Evolutionary conservation across 2,329 filamentous ascomycete genomes (phyloP).

Genomic region (Tolypocladium sp.): DNA sequence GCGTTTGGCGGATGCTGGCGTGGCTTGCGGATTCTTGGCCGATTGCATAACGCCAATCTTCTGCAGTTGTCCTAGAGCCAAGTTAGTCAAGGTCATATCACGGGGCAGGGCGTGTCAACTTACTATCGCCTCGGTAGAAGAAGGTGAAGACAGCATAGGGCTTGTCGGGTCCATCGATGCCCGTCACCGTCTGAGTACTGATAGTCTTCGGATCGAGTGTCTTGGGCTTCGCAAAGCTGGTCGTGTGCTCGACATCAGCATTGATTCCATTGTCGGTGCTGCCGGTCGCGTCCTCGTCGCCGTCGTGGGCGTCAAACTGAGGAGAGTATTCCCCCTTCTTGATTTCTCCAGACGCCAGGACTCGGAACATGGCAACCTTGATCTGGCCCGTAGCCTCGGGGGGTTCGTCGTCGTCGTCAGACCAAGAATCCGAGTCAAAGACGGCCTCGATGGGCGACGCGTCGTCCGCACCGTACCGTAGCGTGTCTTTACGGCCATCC

Average conservation of each 20-base stretch:
- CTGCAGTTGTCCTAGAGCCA: constrained; percentile 68
- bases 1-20: constrained; percentile 58
- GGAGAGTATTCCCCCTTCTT: constrained; percentile 97
- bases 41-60: constrained; percentile 87
- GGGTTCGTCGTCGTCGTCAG: constrained; percentile 75
- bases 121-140: constrained; percentile 91
- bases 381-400: constrained; percentile 96
- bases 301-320: constrained; percentile 93
- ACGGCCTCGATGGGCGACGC: constrained; percentile 64
- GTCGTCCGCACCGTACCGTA: constrained; percentile 74
- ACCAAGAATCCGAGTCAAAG: constrained; percentile 63
- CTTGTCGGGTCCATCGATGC: constrained; percentile 90
- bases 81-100: neutral
- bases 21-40: constrained; percentile 54
- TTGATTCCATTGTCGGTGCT: constrained; percentile 53
- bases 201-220: constrained; percentile 93
- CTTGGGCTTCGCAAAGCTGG: constrained; percentile 95
- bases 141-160: constrained; percentile 97
- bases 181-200: constrained; percentile 97
- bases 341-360: constrained; percentile 91
- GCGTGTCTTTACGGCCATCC: constrained; percentile 44
- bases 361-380: constrained; percentile 93
- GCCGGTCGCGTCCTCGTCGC: constrained; percentile 62
- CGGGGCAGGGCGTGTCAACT: constrained; percentile 28
- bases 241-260: constrained; percentile 89